Evolutionary conservation across 345 rosid genomes (phyloP).

Genomic region (Mangifera indica): DNA sequence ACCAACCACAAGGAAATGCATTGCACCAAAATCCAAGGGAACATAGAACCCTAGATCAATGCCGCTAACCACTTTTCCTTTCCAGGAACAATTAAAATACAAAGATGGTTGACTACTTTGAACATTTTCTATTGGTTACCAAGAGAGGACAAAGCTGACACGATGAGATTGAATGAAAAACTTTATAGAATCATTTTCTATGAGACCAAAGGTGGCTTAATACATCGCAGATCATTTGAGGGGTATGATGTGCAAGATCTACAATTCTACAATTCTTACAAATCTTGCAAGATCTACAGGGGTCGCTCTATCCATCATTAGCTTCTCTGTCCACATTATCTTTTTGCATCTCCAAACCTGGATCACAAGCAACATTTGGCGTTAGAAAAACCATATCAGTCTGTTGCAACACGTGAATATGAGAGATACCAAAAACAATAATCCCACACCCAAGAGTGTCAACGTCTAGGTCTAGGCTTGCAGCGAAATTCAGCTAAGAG

Average conservation of each 20-base stretch:
- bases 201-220: conserved; percentile 46
- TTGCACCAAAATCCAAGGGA: conserved; percentile 9
- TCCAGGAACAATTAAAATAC: conserved; percentile 25
- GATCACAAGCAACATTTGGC: not conserved
- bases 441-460: conserved; percentile 39
- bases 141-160: not conserved
- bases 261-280: conserved; percentile 39
- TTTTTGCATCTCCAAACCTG: conserved; percentile 34
- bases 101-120: conserved; percentile 24
- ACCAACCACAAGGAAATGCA: conserved; percentile 1
- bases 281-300: too few relatives aligned
- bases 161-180: conserved; percentile 20
- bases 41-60: conserved; percentile 25
- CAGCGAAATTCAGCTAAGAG: conserved; percentile 96
- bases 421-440: not conserved
- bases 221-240: conserved; percentile 52
- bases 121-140: conserved; percentile 35
- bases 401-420: too few relatives aligned
- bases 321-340: conserved; percentile 25
- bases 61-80: conserved; percentile 41
- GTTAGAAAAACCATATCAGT: not conserved
- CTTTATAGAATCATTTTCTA: conserved; percentile 40
- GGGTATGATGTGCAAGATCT: conserved; percentile 34
- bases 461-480: conserved; percentile 88
- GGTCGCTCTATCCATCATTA: conserved; percentile 25